A percentile compares a stretch with the other conserved stretches of the same genome.
These are phyloP conservation scores for Hysterium pulicare DNA, from an alignment of 2,329 filamentous ascomycete species.

Conservation along the genomic window DNA sequence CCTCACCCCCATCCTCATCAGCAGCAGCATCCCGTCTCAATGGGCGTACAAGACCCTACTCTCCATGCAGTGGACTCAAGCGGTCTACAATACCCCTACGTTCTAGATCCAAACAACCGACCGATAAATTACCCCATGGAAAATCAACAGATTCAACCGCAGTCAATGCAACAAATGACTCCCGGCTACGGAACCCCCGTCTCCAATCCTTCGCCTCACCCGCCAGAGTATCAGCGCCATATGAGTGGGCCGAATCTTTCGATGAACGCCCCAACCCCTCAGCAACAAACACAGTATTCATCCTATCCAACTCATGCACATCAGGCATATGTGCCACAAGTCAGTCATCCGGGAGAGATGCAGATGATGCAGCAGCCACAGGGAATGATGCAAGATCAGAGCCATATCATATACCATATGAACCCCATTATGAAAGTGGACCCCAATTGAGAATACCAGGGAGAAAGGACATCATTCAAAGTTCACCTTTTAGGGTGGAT, in stretches of 20 bases:
- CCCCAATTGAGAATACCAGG: constrained; percentile 21
- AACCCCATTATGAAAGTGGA: constrained; percentile 41
- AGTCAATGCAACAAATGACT: constrained; percentile 30
- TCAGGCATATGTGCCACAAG: constrained; percentile 21
- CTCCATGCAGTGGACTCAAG: constrained; percentile 28
- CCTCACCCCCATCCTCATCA: constrained; percentile 28
- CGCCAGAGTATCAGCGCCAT: constrained; percentile 36
- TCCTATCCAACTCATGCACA: constrained; percentile 6
- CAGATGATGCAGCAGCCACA: constrained; percentile 36
- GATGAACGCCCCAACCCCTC: constrained; percentile 29
- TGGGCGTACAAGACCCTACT: constrained; percentile 30
- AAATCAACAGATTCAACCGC: constrained; percentile 31
- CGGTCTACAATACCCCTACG: constrained; percentile 34
- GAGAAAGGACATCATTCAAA: too few species aligned
- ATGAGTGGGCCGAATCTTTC: constrained; percentile 36
- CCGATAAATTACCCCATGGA: constrained; percentile 41
- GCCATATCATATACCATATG: constrained; percentile 42
- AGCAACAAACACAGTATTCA: constrained; percentile 9
- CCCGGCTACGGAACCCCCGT: constrained; percentile 36
- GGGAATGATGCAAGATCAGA: constrained; percentile 37
- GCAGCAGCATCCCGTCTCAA: constrained; percentile 31
- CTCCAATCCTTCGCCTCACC: constrained; percentile 34
- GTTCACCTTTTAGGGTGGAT: too few species aligned
- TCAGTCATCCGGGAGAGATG: constrained; percentile 34
- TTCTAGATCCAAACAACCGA: constrained; percentile 35